phyloP scores from a whole-genome alignment of 2,329 filamentous ascomycete genomes.

The Cyclaneusma minus region DNA sequence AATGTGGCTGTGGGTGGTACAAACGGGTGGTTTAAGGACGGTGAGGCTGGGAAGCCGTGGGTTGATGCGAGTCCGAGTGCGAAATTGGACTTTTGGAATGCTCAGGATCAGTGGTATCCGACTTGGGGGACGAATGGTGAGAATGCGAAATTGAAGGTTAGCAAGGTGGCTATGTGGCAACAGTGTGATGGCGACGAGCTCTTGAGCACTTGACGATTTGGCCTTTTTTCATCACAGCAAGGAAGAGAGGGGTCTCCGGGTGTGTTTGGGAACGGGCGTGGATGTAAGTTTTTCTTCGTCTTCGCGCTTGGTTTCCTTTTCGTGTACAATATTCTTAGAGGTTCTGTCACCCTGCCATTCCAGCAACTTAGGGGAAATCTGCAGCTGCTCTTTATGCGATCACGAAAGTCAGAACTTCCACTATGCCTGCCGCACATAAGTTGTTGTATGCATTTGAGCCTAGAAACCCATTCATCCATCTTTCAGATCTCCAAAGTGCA shows the following conservation, averaged over 20 bases:
- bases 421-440: no score
- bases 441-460: no score
- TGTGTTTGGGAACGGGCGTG: no score
- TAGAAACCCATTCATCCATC: no score
- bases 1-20: slow-evolving; percentile 64
- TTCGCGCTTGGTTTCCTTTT: no score
- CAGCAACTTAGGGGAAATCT: no score
- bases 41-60: slow-evolving; percentile 62
- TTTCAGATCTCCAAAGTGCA: no score
- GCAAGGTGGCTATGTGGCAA: slow-evolving; percentile 55
- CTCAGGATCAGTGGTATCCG: slow-evolving; percentile 46
- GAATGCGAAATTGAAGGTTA: slow-evolving; percentile 53
- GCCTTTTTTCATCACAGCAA: slow-evolving; percentile 7
- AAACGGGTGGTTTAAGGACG: slow-evolving; percentile 75
- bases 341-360: no score
- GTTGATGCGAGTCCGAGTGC: slow-evolving; percentile 51
- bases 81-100: slow-evolving; percentile 62
- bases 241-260: no score
- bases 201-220: slow-evolving; percentile 4
- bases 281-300: background rate
- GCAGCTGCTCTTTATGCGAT: no score
- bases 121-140: slow-evolving; percentile 47
- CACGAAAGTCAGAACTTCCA: no score
- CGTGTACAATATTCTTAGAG: no score
- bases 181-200: slow-evolving; percentile 48